Evolutionary conservation across 2,329 filamentous ascomycete species (phyloP).

Genomic region (Neofusicoccum sp.): DNA sequence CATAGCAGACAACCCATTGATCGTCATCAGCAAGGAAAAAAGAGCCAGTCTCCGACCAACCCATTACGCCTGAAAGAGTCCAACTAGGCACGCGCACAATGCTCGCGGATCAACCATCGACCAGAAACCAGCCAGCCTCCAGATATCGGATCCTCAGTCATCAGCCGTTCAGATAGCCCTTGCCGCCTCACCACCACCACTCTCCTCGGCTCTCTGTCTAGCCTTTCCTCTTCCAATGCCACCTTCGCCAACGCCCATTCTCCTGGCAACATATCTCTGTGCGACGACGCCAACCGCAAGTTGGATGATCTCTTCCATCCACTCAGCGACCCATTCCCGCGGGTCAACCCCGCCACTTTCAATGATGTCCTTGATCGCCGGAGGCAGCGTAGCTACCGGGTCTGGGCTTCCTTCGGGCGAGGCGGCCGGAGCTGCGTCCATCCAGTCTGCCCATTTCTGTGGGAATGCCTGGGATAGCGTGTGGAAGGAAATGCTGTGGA

Average conservation of each 20-base stretch:
- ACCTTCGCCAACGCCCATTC: constrained; percentile 95
- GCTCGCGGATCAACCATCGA: neutral
- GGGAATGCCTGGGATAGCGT: constrained; percentile 83
- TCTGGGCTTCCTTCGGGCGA: constrained; percentile 45
- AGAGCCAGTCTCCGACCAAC: neutral
- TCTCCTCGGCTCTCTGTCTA: constrained; percentile 57
- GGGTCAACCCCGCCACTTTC: constrained; percentile 77
- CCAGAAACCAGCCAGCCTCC: neutral
- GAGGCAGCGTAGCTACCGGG: constrained; percentile 59
- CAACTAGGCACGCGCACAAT: neutral
- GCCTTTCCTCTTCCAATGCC: constrained; percentile 62
- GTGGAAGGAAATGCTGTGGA: constrained; percentile 87
- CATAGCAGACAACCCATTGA: neutral
- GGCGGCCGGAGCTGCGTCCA: constrained; percentile 65
- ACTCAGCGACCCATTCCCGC: constrained; percentile 95
- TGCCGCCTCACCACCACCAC: constrained; percentile 62
- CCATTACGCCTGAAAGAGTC: neutral
- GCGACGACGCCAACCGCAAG: constrained; percentile 83
- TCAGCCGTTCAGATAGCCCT: constrained; percentile 45
- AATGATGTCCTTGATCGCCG: constrained; percentile 86
- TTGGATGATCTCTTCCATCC: constrained; percentile 85
- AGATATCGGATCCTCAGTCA: neutral
- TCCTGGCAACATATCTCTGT: constrained; percentile 88
- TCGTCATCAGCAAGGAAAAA: neutral
- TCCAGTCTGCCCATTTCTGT: constrained; percentile 84